phyloP scores from a whole-genome alignment of 192 early-diverging fungal genomes.

The Spizellomyces punctatus region DNA sequence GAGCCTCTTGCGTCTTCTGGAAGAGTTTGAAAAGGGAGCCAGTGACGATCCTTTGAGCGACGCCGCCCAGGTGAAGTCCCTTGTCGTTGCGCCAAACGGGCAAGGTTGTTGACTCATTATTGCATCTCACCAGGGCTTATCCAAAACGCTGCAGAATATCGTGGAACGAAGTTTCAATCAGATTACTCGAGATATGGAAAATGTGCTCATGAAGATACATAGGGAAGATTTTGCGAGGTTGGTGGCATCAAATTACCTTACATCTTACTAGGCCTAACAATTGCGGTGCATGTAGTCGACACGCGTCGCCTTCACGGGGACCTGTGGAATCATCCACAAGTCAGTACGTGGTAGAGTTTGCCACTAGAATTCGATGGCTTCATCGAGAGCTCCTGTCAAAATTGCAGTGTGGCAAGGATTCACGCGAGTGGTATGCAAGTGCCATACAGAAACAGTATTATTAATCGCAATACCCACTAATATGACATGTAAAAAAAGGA shows the following conservation, averaged over 20 bases:
- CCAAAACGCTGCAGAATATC: constrained; percentile 55
- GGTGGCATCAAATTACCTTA: too few species aligned
- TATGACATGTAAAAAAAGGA: constrained; percentile 39
- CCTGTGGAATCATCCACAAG: constrained; percentile 49
- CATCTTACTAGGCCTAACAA: too few species aligned
- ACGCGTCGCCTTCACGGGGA: not conserved
- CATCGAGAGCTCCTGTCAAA: constrained; percentile 55
- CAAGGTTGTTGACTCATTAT: not conserved
- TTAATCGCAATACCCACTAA: constrained; percentile 11
- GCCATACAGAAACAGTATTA: not conserved
- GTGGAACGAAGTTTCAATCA: constrained; percentile 53
- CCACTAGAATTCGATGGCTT: constrained; percentile 58
- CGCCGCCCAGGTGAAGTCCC: constrained; percentile 45
- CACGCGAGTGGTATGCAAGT: constrained; percentile 55
- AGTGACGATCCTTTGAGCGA: constrained; percentile 55
- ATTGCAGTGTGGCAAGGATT: constrained; percentile 64
- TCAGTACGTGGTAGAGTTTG: constrained; percentile 63
- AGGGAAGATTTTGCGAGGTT: constrained; percentile 63
- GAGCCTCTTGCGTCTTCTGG: constrained; percentile 58
- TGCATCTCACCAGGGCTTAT: constrained; percentile 45
- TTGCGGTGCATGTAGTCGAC: too few species aligned
- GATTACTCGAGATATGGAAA: constrained; percentile 59
- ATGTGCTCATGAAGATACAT: constrained; percentile 63
- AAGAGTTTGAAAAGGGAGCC: constrained; percentile 55
- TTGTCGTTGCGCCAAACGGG: not conserved